phyloP scores from a whole-genome alignment of 2,329 filamentous ascomycete species.

The Cladosporium sp. region DNA sequence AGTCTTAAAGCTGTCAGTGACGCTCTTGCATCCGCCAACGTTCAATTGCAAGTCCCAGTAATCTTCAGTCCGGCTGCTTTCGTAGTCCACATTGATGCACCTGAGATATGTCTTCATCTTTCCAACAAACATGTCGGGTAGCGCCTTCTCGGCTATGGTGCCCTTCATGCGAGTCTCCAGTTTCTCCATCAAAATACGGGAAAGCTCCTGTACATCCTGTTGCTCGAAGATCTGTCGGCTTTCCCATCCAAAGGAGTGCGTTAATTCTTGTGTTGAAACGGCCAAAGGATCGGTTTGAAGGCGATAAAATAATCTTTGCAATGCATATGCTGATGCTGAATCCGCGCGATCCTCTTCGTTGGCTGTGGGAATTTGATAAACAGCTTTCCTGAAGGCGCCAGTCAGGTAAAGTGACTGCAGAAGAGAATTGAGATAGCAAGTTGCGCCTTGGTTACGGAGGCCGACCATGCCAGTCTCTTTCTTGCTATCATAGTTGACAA shows the following conservation, averaged over 20 bases:
- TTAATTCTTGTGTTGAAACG: slow-evolving; percentile 88
- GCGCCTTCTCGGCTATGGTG: slow-evolving; percentile 80
- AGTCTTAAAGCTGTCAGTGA: slow-evolving; percentile 92
- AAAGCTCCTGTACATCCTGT: slow-evolving; percentile 96
- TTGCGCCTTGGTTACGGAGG: slow-evolving; percentile 89
- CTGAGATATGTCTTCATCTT: slow-evolving; percentile 99
- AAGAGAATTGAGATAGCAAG: slow-evolving; percentile 51
- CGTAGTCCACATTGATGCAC: slow-evolving; percentile 97
- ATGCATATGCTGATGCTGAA: slow-evolving; percentile 71
- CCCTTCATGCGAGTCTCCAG: slow-evolving; percentile 99
- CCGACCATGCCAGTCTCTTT: slow-evolving; percentile 97
- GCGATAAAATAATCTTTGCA: slow-evolving; percentile 92
- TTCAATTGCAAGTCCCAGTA: slow-evolving; percentile 99
- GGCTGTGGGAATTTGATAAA: slow-evolving; percentile 94
- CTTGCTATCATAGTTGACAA: slow-evolving; percentile 96
- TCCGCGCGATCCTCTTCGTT: slow-evolving; percentile 75
- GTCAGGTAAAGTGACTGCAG: slow-evolving; percentile 47
- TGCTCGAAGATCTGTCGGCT: slow-evolving; percentile 97
- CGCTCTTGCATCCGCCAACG: slow-evolving; percentile 85
- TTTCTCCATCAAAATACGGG: slow-evolving; percentile 92
- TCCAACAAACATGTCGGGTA: slow-evolving; percentile 88
- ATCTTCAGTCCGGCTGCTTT: slow-evolving; percentile 91
- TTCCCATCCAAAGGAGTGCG: slow-evolving; percentile 97
- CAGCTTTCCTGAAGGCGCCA: slow-evolving; percentile 92
- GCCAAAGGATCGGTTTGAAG: slow-evolving; percentile 80